A percentile compares a stretch with the other conserved stretches of the same genome.
Conservation (phyloP, 331 rosid species). For the Dryas integrifolia region DNA sequence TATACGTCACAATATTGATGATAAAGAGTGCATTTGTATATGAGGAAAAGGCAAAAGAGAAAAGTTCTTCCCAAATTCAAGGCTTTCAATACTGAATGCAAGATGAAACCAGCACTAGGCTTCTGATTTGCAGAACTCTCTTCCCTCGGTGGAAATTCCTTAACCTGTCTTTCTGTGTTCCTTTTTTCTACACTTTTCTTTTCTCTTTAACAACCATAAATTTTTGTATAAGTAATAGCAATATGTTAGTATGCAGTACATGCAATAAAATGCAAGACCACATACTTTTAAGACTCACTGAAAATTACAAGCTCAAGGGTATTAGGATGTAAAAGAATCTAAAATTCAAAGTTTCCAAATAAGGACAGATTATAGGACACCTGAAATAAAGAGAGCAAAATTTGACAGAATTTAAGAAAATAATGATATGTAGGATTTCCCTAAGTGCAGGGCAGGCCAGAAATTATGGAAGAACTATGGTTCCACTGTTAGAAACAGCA, state of each 20-base stretch:
- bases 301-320: neutral
- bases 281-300: neutral
- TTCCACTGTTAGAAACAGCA: neutral
- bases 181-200: neutral
- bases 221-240: neutral
- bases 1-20: conserved; percentile 27
- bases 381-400: neutral
- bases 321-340: neutral
- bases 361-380: neutral
- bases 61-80: conserved; percentile 44
- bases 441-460: too few species aligned
- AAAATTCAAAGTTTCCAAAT: neutral
- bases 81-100: conserved; percentile 35
- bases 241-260: neutral
- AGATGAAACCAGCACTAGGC: conserved; percentile 36
- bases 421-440: too few species aligned
- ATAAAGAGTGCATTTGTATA: conserved; percentile 40
- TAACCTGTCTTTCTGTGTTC: conserved; percentile 24
- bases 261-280: neutral
- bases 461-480: neutral
- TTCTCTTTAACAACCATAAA: conserved; percentile 21
- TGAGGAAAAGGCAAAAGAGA: conserved; percentile 35
- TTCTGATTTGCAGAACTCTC: conserved; percentile 29
- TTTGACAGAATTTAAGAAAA: neutral
- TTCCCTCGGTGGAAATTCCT: conserved; percentile 36